phyloP scores from a whole-genome alignment of 2,329 filamentous ascomycete species.

The Chrysoporthe deuterocubensis region DNA sequence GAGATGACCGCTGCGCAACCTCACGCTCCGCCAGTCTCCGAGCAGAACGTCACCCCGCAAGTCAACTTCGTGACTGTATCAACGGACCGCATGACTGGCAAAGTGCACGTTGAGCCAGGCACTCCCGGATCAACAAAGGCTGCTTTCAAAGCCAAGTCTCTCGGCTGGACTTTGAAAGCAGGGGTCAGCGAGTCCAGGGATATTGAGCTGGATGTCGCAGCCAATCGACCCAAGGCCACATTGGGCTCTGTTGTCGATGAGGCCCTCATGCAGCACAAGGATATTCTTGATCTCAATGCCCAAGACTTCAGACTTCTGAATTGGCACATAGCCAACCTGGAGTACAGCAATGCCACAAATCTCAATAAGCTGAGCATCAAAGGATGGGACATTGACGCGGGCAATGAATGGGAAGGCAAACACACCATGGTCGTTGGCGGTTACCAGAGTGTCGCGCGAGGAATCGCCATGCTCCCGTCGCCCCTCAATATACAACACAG shows the following conservation, averaged over 20 bases:
- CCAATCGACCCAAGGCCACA: slow-evolving; percentile 68
- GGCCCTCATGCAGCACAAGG: slow-evolving; percentile 85
- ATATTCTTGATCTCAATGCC: slow-evolving; percentile 78
- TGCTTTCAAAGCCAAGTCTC: slow-evolving; percentile 73
- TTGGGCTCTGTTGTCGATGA: slow-evolving; percentile 91
- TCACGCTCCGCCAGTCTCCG: slow-evolving; percentile 56
- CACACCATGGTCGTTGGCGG: slow-evolving; percentile 94
- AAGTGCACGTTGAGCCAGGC: slow-evolving; percentile 72
- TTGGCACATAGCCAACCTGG: slow-evolving; percentile 97
- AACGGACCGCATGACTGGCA: slow-evolving; percentile 71
- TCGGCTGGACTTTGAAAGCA: slow-evolving; percentile 80
- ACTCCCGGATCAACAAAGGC: slow-evolving; percentile 72
- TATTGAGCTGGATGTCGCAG: slow-evolving; percentile 71
- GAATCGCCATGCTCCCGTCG: slow-evolving; percentile 76
- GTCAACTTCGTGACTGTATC: slow-evolving; percentile 66
- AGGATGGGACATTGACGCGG: slow-evolving; percentile 96
- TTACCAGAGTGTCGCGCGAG: slow-evolving; percentile 91
- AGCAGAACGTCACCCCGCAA: slow-evolving; percentile 57
- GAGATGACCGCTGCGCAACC: slow-evolving; percentile 67
- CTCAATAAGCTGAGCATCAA: slow-evolving; percentile 84
- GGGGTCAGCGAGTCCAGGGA: slow-evolving; percentile 67
- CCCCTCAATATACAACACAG: slow-evolving; percentile 78
- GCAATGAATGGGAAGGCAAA: slow-evolving; percentile 94
- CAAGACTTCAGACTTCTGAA: slow-evolving; percentile 91
- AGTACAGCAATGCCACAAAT: slow-evolving; percentile 94